Percentiles rank a stretch among this genome's conserved stretches.
phyloP scores from a whole-genome alignment of 2,329 filamentous ascomycete genomes.

The Didymella keratinophila region DNA sequence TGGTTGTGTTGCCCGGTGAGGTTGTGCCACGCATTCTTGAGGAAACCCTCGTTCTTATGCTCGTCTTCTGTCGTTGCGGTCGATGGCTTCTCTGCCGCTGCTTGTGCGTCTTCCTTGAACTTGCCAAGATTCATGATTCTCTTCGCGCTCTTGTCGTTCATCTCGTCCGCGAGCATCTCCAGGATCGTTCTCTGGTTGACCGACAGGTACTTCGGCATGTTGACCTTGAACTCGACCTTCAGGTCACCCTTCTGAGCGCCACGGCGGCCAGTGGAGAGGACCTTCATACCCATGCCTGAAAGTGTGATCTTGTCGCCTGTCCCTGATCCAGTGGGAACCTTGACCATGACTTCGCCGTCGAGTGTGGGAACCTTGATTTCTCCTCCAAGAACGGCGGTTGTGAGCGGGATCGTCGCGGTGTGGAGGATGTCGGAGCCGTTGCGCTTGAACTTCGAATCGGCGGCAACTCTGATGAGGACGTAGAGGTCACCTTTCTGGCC shows the following conservation, averaged over 20 bases:
- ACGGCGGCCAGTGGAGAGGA: slow-evolving; percentile 65
- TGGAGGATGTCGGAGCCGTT: slow-evolving; percentile 90
- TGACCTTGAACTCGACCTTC: slow-evolving; percentile 91
- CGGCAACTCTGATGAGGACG: slow-evolving; percentile 86
- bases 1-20: slow-evolving; percentile 74
- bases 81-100: slow-evolving; percentile 24
- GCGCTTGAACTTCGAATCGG: slow-evolving; percentile 88
- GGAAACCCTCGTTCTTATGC: slow-evolving; percentile 85
- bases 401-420: slow-evolving; percentile 88
- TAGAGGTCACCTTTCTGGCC: slow-evolving; percentile 87
- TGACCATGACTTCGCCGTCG: slow-evolving; percentile 88
- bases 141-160: slow-evolving; percentile 90
- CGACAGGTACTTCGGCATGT: slow-evolving; percentile 93
- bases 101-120: slow-evolving; percentile 47
- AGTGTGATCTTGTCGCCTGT: slow-evolving; percentile 93
- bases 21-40: slow-evolving; percentile 93
- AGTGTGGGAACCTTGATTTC: slow-evolving; percentile 90
- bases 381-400: slow-evolving; percentile 89
- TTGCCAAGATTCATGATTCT: slow-evolving; percentile 83
- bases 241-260: slow-evolving; percentile 78
- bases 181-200: slow-evolving; percentile 91
- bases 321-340: slow-evolving; percentile 87
- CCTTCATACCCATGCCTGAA: slow-evolving; percentile 92
- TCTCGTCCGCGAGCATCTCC: slow-evolving; percentile 96
- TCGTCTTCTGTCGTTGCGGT: slow-evolving; percentile 25